Evolutionary conservation across 2,329 filamentous ascomycete genomes (phyloP).

Genomic region (Pyrenochaeta sp.): DNA sequence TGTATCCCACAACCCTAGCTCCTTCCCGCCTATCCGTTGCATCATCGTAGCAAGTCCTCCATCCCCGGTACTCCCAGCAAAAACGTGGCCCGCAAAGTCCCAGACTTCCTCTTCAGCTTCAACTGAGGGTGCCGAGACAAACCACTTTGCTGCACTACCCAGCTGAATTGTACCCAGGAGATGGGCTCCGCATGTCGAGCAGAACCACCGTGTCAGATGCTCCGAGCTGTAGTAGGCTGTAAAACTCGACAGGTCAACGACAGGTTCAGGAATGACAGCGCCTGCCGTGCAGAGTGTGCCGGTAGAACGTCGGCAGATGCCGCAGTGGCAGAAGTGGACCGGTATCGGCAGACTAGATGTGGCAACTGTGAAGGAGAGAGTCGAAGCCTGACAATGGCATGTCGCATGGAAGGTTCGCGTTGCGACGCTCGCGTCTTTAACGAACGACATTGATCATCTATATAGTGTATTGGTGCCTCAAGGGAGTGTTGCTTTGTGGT

Average conservation of each 20-base stretch:
- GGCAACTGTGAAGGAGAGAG: constrained; percentile 46
- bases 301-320: constrained; percentile 58
- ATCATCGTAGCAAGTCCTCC: constrained; percentile 51
- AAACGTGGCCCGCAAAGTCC: constrained; percentile 39
- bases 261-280: constrained; percentile 50
- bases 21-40: constrained; percentile 26
- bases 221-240: constrained; percentile 56
- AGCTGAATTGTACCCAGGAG: constrained; percentile 23
- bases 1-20: constrained; percentile 35
- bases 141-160: constrained; percentile 7
- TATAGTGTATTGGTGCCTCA: too few species aligned
- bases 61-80: constrained; percentile 46
- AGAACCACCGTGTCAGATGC: constrained; percentile 58
- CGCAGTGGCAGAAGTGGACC: constrained; percentile 62
- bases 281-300: constrained; percentile 59
- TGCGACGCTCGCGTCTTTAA: background rate
- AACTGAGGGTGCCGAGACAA: constrained; percentile 40
- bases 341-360: constrained; percentile 47
- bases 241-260: background rate
- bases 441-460: too few species aligned
- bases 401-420: constrained; percentile 4
- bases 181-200: constrained; percentile 60
- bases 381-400: constrained; percentile 28
- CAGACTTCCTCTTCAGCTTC: constrained; percentile 37
- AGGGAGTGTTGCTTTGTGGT: too few species aligned